phyloP scores from a whole-genome alignment of 164 flowering plant species.

The Warburgia ugandensis region DNA sequence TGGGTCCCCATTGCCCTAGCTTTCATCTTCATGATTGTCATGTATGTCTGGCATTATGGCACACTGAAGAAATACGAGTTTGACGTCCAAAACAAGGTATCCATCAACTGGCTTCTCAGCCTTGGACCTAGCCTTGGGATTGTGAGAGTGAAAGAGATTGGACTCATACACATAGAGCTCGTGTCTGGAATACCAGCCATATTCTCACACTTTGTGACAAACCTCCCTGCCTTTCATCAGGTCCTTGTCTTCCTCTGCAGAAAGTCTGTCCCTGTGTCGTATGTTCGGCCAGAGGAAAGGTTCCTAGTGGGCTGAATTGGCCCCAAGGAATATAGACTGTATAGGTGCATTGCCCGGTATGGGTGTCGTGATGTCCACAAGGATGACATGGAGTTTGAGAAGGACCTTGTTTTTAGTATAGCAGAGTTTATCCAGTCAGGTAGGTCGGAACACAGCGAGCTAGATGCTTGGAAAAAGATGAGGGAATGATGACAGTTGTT shows the following conservation, averaged over 20 bases:
- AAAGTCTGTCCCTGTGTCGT: slow-evolving; percentile 82
- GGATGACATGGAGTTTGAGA: slow-evolving; percentile 78
- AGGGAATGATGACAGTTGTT: slow-evolving; percentile 61
- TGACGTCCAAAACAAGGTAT: slow-evolving; percentile 88
- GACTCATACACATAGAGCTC: slow-evolving; percentile 83
- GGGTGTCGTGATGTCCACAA: slow-evolving; percentile 80
- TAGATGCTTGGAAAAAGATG: slow-evolving; percentile 26
- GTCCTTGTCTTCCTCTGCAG: slow-evolving; percentile 86
- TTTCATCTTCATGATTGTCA: slow-evolving; percentile 46
- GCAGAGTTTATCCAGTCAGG: slow-evolving; percentile 77
- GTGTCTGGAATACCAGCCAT: slow-evolving; percentile 88
- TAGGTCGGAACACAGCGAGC: slow-evolving; percentile 9
- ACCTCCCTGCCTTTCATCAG: slow-evolving; percentile 94
- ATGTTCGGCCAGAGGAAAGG: slow-evolving; percentile 68
- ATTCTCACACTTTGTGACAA: slow-evolving; percentile 90
- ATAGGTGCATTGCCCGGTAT: slow-evolving; percentile 83
- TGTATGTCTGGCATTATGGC: slow-evolving; percentile 90
- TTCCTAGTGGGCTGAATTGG: slow-evolving; percentile 79
- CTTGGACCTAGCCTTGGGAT: slow-evolving; percentile 81
- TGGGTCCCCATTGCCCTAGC: slow-evolving; percentile 87
- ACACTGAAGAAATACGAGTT: slow-evolving; percentile 65
- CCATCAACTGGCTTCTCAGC: slow-evolving; percentile 80
- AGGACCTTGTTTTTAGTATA: slow-evolving; percentile 74
- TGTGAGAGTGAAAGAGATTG: slow-evolving; percentile 82
- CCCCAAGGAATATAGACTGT: slow-evolving; percentile 57